Evolutionary conservation across 1,284 basidiomycete genomes (phyloP).

Genomic region (Sutorius eximius): DNA sequence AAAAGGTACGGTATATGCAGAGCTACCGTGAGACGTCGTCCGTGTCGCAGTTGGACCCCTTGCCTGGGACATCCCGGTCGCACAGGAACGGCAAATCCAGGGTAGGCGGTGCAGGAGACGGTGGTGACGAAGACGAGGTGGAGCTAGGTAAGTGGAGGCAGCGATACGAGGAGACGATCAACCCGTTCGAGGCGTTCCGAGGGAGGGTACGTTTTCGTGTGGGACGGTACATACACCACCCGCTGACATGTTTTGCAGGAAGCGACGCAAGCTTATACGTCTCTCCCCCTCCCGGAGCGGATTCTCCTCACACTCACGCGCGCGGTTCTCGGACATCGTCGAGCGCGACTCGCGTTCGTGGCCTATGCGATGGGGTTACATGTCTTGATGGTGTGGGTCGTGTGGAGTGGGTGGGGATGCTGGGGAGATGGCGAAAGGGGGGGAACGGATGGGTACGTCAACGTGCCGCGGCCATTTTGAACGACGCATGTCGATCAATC

Average conservation of each 20-base stretch:
- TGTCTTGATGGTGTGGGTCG: conserved; percentile 75
- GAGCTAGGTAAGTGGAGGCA: conserved; percentile 89
- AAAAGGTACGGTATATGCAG: conserved; percentile 96
- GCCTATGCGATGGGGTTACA: conserved; percentile 80
- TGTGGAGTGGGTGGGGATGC: conserved; percentile 63
- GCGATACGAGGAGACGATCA: conserved; percentile 94
- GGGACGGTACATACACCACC: too few species aligned
- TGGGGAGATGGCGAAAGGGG: conserved; percentile 17
- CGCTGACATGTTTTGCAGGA: conserved; percentile 56
- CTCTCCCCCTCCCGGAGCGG: conserved; percentile 89
- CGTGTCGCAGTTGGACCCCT: conserved; percentile 65
- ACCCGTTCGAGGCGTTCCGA: conserved; percentile 96
- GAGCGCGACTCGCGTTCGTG: conserved; percentile 80
- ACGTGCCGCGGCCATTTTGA: conserved; percentile 22
- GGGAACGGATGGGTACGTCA: conserved; percentile 3
- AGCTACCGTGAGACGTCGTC: conserved; percentile 79
- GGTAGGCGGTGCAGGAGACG: conserved; percentile 84
- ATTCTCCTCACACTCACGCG: conserved; percentile 85
- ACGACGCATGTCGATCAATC: too few species aligned
- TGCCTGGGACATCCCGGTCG: conserved; percentile 48
- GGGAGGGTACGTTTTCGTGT: conserved; percentile 65
- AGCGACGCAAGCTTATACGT: conserved; percentile 87
- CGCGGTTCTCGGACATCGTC: conserved; percentile 84
- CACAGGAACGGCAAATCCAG: conserved; percentile 46
- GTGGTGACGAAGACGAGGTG: conserved; percentile 61